Evolutionary conservation across 805 yeast species (phyloP).

Genomic region (Yamadazyma nakazawae): DNA sequence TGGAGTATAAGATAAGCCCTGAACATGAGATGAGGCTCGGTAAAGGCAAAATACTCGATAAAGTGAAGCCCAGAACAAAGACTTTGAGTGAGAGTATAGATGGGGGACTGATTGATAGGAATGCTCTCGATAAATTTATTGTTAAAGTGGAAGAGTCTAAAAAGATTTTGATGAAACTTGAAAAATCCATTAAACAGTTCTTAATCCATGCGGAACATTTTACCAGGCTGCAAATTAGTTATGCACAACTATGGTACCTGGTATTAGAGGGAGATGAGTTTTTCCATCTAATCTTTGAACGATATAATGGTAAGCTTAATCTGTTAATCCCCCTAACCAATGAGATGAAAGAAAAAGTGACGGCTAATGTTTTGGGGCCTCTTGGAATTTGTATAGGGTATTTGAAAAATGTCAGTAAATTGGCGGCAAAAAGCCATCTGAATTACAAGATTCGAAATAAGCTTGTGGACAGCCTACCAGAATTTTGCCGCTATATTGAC

Average conservation of each 20-base stretch:
- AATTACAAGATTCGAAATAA: slow-evolving; percentile 8
- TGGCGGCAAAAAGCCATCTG: background rate
- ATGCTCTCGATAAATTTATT: background rate
- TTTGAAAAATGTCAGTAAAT: background rate
- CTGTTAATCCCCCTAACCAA: background rate
- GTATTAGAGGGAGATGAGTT: slow-evolving; percentile 10
- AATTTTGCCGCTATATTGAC: slow-evolving; percentile 1
- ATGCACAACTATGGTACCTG: slow-evolving; percentile 7
- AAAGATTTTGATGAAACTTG: background rate
- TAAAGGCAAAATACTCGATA: background rate
- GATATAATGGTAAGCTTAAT: slow-evolving; percentile 7
- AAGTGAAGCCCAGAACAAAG: background rate
- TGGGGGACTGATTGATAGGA: background rate
- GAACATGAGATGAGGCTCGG: slow-evolving; percentile 2
- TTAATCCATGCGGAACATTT: background rate
- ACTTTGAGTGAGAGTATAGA: background rate
- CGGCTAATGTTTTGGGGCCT: background rate
- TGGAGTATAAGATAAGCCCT: slow-evolving; percentile 6
- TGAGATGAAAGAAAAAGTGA: background rate
- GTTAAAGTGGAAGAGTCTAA: background rate
- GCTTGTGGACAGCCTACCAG: slow-evolving; percentile 12
- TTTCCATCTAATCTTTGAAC: slow-evolving; percentile 3
- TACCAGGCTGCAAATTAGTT: slow-evolving; percentile 2
- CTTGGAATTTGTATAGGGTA: background rate
- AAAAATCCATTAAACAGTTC: background rate